These are phyloP conservation scores for Bidens hawaiensis DNA, from an alignment of 140 eudicot genomes.

Conservation along the genomic window DNA sequence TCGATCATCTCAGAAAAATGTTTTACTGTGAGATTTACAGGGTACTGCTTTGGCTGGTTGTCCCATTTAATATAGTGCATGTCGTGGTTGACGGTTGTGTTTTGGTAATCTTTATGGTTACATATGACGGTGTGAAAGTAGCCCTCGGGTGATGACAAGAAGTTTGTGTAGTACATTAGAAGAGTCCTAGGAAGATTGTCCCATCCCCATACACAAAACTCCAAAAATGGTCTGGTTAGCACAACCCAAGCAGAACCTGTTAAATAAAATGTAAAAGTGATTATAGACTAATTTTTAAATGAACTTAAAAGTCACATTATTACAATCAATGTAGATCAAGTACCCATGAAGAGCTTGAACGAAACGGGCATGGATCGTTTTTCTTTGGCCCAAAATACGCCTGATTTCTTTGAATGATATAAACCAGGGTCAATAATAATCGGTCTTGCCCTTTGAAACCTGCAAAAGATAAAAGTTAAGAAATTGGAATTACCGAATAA, in stretches of 20 bases:
- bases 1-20: constrained; percentile 63
- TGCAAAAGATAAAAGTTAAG: constrained; percentile 25
- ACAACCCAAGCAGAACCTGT: constrained; percentile 90
- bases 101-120: constrained; percentile 89
- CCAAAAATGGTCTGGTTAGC: constrained; percentile 81
- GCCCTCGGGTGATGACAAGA: constrained; percentile 76
- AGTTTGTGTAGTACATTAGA: constrained; percentile 91
- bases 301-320: too few species aligned
- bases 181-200: constrained; percentile 97
- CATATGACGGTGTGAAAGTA: constrained; percentile 91
- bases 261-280: background rate
- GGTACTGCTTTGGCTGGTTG: constrained; percentile 66
- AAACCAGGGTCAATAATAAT: constrained; percentile 89
- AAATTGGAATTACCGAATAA: background rate
- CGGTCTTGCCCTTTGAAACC: constrained; percentile 84
- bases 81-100: constrained; percentile 94
- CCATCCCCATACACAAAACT: constrained; percentile 96
- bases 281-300: background rate
- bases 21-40: constrained; percentile 51
- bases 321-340: too few species aligned
- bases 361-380: constrained; percentile 91
- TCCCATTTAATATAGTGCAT: constrained; percentile 88
- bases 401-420: constrained; percentile 85
- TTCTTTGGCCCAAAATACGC: constrained; percentile 97
- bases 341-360: constrained; percentile 86